Conservation (phyloP, 768 basidiomycete genomes). For the Boletales sp. region DNA sequence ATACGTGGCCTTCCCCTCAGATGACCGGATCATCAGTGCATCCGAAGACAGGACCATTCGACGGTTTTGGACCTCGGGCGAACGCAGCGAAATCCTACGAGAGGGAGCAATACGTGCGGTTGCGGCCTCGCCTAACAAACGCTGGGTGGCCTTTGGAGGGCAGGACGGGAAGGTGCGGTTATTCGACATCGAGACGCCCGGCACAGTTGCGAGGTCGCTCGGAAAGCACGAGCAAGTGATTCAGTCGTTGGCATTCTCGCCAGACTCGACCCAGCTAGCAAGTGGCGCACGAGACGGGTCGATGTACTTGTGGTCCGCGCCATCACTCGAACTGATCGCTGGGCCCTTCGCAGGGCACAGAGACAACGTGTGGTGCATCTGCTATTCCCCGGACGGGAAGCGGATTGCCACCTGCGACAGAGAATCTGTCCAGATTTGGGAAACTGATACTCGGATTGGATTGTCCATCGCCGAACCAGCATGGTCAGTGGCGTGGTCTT, state of each 20-base stretch:
- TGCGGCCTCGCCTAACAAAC: slow-evolving; percentile 7
- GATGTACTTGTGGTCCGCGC: slow-evolving; percentile 15
- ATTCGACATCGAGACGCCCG: not conserved
- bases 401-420: slow-evolving; percentile 20
- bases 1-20: slow-evolving; percentile 18
- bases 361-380: slow-evolving; percentile 15
- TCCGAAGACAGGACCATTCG: slow-evolving; percentile 19
- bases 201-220: not conserved
- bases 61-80: slow-evolving; percentile 5
- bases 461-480: slow-evolving; percentile 6
- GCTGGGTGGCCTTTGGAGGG: slow-evolving; percentile 17
- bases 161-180: slow-evolving; percentile 13
- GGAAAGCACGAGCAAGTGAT: slow-evolving; percentile 3
- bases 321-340: slow-evolving; percentile 2
- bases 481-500: slow-evolving; percentile 22
- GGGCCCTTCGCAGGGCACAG: slow-evolving; percentile 8
- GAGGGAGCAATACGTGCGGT: slow-evolving; percentile 1
- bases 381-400: slow-evolving; percentile 17
- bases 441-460: slow-evolving; percentile 1
- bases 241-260: slow-evolving; percentile 18
- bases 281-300: slow-evolving; percentile 17
- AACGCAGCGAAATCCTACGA: slow-evolving; percentile 1
- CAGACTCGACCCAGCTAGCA: slow-evolving; percentile 11
- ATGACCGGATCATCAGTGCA: slow-evolving; percentile 14
- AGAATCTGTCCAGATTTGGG: slow-evolving; percentile 15